A percentile compares a stretch with the other conserved stretches of the same genome.
phyloP scores from a whole-genome alignment of 129 eudicot species.

The Chrysanthemum seticuspe region DNA sequence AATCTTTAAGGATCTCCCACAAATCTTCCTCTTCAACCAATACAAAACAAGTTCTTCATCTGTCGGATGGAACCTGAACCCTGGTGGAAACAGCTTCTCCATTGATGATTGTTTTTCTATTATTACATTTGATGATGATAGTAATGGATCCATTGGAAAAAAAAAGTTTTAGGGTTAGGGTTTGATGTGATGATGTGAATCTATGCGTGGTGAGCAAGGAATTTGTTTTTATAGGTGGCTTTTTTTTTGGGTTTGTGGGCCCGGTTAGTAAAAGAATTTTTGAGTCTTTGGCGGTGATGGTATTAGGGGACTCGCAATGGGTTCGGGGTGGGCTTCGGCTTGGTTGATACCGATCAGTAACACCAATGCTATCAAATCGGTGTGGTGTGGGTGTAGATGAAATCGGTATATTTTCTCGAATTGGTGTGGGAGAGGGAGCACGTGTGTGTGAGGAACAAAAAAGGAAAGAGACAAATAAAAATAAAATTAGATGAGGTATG shows the following conservation, averaged over 20 bases:
- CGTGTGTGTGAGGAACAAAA: too few species aligned
- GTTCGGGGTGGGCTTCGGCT: too few species aligned
- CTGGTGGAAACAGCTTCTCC: constrained; percentile 55
- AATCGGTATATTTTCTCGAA: too few species aligned
- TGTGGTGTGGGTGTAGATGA: too few species aligned
- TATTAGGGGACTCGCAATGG: too few species aligned
- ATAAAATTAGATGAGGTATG: too few species aligned
- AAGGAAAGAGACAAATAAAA: too few species aligned
- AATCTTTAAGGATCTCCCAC: constrained; percentile 44
- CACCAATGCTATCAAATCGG: too few species aligned
- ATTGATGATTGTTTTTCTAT: constrained; percentile 7
- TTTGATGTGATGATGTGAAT: too few species aligned
- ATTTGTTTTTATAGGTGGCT: background rate
- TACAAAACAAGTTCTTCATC: constrained; percentile 77
- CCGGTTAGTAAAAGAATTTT: background rate
- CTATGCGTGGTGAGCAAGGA: constrained; percentile 1
- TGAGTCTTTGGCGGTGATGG: too few species aligned
- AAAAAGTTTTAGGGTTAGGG: background rate
- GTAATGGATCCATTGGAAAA: background rate
- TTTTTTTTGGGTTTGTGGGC: constrained; percentile 12
- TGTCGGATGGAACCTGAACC: constrained; percentile 80
- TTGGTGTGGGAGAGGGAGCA: too few species aligned
- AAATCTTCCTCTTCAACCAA: constrained; percentile 77
- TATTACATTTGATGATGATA: background rate
- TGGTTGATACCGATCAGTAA: too few species aligned